A percentile compares a stretch with the other conserved stretches of the same genome.
Evolutionary conservation across 2,329 filamentous ascomycete genomes (phyloP).

Genomic region (Diplocarpon mali): DNA sequence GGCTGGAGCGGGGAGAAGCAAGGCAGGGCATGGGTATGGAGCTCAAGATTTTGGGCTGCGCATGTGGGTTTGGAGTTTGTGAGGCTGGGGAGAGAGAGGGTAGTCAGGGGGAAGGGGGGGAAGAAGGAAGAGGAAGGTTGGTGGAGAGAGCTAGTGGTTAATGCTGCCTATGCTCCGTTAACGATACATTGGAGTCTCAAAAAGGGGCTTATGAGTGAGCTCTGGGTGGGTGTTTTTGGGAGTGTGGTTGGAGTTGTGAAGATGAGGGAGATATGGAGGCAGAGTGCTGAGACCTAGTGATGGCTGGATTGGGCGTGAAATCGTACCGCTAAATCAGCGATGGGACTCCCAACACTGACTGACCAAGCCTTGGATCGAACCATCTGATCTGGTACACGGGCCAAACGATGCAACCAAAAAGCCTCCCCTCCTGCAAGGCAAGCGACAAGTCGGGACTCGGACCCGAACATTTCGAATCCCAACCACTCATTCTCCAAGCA

Average conservation of each 20-base stretch:
- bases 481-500: too few species aligned
- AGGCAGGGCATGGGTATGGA: conserved; percentile 55
- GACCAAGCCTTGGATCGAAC: neutral
- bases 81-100: conserved; percentile 36
- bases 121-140: conserved; percentile 33
- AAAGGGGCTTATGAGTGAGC: conserved; percentile 49
- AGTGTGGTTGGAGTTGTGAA: conserved; percentile 36
- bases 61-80: conserved; percentile 70
- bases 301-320: neutral
- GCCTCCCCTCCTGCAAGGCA: neutral
- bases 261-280: conserved; percentile 34
- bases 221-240: conserved; percentile 47
- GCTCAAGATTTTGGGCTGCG: conserved; percentile 67
- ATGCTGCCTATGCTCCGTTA: conserved; percentile 68
- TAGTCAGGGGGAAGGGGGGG: conserved; percentile 22
- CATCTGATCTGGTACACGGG: neutral
- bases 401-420: neutral
- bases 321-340: too few species aligned
- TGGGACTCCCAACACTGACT: neutral
- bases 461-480: neutral
- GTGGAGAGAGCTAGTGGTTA: conserved; percentile 57
- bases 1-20: conserved; percentile 45
- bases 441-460: neutral
- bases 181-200: conserved; percentile 75
- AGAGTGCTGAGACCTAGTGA: conserved; percentile 7